Evolutionary conservation across 441 rosid genomes (phyloP).

Genomic region (Populus tomentosa): DNA sequence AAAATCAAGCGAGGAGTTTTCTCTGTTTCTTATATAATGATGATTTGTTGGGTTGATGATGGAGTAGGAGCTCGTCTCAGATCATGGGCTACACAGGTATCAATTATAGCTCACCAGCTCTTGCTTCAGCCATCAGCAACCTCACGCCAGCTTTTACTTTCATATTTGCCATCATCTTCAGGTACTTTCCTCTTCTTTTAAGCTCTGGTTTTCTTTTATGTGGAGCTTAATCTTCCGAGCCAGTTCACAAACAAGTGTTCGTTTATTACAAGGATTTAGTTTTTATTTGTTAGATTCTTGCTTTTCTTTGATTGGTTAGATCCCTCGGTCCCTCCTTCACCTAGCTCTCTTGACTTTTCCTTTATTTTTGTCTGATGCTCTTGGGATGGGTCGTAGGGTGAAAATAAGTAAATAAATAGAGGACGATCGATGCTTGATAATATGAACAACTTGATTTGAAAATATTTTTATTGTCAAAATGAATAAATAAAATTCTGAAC

Average conservation of each 20-base stretch:
- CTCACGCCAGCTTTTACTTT: constrained; percentile 30
- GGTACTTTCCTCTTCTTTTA: constrained; percentile 4
- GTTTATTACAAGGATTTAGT: background rate
- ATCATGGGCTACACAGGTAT: constrained; percentile 25
- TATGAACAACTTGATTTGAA: no score
- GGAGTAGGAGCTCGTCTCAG: constrained; percentile 22
- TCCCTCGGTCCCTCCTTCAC: background rate
- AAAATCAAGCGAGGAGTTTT: background rate
- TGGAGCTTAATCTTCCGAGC: no score
- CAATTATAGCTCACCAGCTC: constrained; percentile 24
- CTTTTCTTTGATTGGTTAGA: background rate
- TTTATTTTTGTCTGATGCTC: background rate
- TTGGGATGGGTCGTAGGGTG: no score
- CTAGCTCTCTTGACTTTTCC: background rate
- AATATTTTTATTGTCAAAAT: no score
- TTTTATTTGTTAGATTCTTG: background rate
- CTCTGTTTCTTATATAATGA: background rate
- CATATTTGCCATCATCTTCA: constrained; percentile 23
- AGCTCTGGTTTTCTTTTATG: no score
- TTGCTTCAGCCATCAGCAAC: constrained; percentile 26
- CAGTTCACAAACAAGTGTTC: no score
- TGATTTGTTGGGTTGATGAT: background rate
- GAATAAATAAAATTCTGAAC: no score
- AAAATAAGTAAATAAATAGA: no score
- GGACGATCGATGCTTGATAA: no score